Evolutionary conservation across 1,139 yeast genomes (phyloP).

Genomic region (Zygosaccharomyces pseudobailii): DNA sequence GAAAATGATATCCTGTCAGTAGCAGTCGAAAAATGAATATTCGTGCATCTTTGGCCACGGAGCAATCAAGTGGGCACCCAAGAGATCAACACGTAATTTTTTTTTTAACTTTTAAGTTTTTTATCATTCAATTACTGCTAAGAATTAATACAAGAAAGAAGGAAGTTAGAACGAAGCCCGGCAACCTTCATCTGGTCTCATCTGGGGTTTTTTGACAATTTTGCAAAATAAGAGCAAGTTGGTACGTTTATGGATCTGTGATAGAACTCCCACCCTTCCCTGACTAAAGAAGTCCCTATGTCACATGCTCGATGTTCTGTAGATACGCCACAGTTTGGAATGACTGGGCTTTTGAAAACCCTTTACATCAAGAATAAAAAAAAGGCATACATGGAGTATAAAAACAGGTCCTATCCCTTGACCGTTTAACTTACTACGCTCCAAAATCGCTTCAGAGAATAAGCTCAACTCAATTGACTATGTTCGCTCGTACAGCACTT

Average conservation of each 20-base stretch:
- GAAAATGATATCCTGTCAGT: no score
- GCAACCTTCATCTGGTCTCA: not conserved
- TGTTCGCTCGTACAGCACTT: conserved; percentile 31
- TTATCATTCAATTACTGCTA: no score
- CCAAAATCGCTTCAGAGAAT: not conserved
- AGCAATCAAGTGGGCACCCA: no score
- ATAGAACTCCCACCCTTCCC: not conserved
- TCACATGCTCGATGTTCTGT: not conserved
- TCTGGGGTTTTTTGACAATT: not conserved
- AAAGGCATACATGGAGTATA: not conserved
- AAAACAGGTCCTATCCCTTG: not conserved
- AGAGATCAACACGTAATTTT: no score
- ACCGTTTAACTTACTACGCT: not conserved
- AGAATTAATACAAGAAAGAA: no score
- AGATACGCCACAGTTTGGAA: not conserved
- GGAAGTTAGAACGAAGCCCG: no score
- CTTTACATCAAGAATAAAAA: conserved; percentile 2
- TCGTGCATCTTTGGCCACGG: no score
- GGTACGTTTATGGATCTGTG: no score
- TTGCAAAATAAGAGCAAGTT: no score
- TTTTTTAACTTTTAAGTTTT: no score
- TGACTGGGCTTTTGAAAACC: not conserved
- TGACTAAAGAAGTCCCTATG: not conserved
- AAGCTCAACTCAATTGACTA: conserved; percentile 4
- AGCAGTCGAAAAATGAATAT: no score